phyloP scores from a whole-genome alignment of 345 rosid genomes.

The Melastoma malabathricum region DNA sequence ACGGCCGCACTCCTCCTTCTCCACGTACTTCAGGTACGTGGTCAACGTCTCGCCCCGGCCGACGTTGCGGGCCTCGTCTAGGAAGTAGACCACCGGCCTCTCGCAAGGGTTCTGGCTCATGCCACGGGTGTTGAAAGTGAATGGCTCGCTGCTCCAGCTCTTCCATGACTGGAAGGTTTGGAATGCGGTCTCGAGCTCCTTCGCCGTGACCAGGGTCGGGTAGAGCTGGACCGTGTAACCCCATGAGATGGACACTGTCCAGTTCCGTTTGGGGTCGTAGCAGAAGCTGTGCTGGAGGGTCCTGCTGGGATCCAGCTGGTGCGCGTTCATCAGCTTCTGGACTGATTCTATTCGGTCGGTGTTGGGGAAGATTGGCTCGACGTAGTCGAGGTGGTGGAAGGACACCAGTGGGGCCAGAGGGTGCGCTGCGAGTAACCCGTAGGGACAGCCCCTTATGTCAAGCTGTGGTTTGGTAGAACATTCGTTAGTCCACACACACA shows the following conservation, averaged over 20 bases:
- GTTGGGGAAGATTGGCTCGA: slow-evolving; percentile 44
- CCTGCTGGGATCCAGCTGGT: slow-evolving; percentile 51
- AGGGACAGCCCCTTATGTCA: slow-evolving; percentile 67
- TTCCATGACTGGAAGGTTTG: slow-evolving; percentile 68
- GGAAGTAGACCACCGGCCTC: slow-evolving; percentile 48
- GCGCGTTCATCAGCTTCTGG: slow-evolving; percentile 30
- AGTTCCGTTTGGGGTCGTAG: slow-evolving; percentile 40
- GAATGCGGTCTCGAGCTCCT: slow-evolving; percentile 41
- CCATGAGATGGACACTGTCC: slow-evolving; percentile 82
- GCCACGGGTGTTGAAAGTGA: slow-evolving; percentile 58
- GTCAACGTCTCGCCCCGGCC: slow-evolving; percentile 31
- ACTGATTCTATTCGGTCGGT: slow-evolving; percentile 34
- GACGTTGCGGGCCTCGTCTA: slow-evolving; percentile 29
- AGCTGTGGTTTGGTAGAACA: slow-evolving; percentile 21
- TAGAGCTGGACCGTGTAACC: slow-evolving; percentile 68
- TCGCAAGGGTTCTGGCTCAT: slow-evolving; percentile 37
- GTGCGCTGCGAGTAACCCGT: slow-evolving; percentile 71
- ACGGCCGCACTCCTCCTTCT: slow-evolving; percentile 19
- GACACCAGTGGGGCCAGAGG: slow-evolving; percentile 80
- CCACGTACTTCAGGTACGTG: slow-evolving; percentile 25
- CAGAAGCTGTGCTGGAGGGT: slow-evolving; percentile 67
- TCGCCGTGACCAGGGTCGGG: slow-evolving; percentile 40
- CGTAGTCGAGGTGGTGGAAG: slow-evolving; percentile 71
- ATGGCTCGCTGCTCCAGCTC: slow-evolving; percentile 48
- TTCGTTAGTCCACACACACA: not conserved